phyloP scores from a whole-genome alignment of 495 filamentous ascomycete species.

The Tuber magnatum region DNA sequence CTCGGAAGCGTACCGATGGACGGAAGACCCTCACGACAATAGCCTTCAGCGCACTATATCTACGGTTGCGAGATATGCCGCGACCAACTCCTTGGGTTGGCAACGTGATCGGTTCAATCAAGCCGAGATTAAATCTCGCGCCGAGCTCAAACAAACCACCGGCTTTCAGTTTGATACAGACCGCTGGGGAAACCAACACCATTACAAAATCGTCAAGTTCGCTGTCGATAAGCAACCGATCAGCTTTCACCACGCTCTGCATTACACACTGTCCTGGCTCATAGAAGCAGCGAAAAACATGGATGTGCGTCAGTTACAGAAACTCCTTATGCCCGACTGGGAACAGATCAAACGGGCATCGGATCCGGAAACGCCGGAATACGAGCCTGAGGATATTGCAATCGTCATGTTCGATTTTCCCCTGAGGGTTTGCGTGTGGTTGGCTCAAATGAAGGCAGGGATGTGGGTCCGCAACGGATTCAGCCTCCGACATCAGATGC shows the following conservation, averaged over 20 bases:
- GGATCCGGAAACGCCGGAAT: conserved; percentile 38
- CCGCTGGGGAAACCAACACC: conserved; percentile 40
- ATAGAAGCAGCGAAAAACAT: conserved; percentile 81
- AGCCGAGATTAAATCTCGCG: conserved; percentile 78
- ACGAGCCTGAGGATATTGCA: conserved; percentile 64
- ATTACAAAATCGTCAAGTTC: conserved; percentile 71
- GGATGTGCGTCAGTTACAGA: conserved; percentile 55
- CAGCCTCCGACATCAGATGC: conserved; percentile 88
- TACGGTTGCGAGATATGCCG: conserved; percentile 64
- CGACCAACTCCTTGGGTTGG: conserved; percentile 78
- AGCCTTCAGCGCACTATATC: conserved; percentile 65
- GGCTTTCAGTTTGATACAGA: conserved; percentile 72
- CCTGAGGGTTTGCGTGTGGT: conserved; percentile 85
- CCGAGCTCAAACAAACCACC: conserved; percentile 66
- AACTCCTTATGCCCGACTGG: conserved; percentile 48
- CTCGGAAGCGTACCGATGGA: conserved; percentile 71
- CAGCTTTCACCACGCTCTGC: conserved; percentile 95
- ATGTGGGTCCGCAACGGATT: conserved; percentile 99
- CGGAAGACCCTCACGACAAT: conserved; percentile 52
- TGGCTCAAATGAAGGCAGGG: conserved; percentile 93
- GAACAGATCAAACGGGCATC: conserved; percentile 23
- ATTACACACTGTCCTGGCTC: conserved; percentile 96
- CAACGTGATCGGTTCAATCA: conserved; percentile 80
- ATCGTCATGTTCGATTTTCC: conserved; percentile 89
- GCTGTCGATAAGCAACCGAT: conserved; percentile 80